phyloP scores from a whole-genome alignment of 495 filamentous ascomycete genomes.

The Annulohypoxylon nitens region DNA sequence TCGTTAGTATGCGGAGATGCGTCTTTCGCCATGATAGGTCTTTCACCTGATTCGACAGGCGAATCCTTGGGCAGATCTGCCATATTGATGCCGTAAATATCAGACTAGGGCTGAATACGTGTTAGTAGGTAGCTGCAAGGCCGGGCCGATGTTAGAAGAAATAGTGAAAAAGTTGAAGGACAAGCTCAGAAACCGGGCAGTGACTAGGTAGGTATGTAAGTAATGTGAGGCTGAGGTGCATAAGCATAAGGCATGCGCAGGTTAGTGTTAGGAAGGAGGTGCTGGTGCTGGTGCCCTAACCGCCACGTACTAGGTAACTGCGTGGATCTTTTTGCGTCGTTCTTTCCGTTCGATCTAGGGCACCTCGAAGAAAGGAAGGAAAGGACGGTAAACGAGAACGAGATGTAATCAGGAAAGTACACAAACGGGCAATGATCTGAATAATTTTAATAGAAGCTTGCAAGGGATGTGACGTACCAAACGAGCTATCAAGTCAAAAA shows the following conservation, averaged over 20 bases:
- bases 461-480: constrained; percentile 5
- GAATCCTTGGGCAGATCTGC: constrained; percentile 36
- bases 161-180: constrained; percentile 1
- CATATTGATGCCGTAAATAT: constrained; percentile 25
- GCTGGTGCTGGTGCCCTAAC: neutral
- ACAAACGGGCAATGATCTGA: neutral
- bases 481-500: neutral
- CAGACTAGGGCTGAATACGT: constrained; percentile 24
- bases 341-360: constrained; percentile 3
- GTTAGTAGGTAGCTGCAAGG: constrained; percentile 26
- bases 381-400: neutral
- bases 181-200: constrained; percentile 27
- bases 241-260: constrained; percentile 11
- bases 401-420: neutral
- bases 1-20: constrained; percentile 19
- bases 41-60: constrained; percentile 25
- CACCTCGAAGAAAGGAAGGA: neutral
- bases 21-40: constrained; percentile 16
- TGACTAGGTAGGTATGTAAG: constrained; percentile 16
- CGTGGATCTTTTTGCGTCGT: neutral
- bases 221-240: constrained; percentile 43
- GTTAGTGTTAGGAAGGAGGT: constrained; percentile 10
- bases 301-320: constrained; percentile 8
- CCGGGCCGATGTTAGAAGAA: constrained; percentile 26
- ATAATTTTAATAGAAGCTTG: constrained; percentile 1